Evolutionary conservation across 2,329 filamentous ascomycete species (phyloP), one percentile per base, ranked within the genome.

Genomic region (Metarhizium anisopliae): DNA sequence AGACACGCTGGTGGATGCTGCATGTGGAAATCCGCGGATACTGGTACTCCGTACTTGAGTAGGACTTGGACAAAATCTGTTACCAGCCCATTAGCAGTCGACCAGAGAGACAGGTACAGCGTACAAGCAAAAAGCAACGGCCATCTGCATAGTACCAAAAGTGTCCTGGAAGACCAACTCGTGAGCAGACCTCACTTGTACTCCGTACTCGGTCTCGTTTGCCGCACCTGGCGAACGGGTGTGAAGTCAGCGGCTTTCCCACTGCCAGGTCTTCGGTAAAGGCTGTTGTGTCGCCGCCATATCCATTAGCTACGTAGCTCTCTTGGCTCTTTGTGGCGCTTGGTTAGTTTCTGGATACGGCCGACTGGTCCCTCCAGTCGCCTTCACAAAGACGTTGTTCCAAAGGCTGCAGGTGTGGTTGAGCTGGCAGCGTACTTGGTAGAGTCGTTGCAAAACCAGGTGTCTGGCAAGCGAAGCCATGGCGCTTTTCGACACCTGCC

Each of bases 241-340:
- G 54, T 45, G 54, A 55, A 52, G 36, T 47, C 52, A 40, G 40
- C 11, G 54, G 42, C 42, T 38, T 40, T 49, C n/a, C n/a, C 43
- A 11, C 43, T 18, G 25, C 45, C 25, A 49, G 7, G 20, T 30
- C 45, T 30, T 49, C 6, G 35, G 38, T 55, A 45, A 35, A 29
- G 13, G 53, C 53, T 50, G 45, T 47, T 16, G 32, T 16, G 42
- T 45, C 6, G n/a, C n/a, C n/a, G 10, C n/a, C 40, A 18, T 43
- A 14, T 16, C 40, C 13, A 14, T 43, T n/a, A 14, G 40, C 40
- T 43, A 10, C 42, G 6, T 16, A 16, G 7, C 16, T 5, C 6
- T 20, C 18, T 45, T 45, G 42, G 42, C 11, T 45, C n/a, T 11
- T 20, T 45, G 42, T 45, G 42, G 42, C 42, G 16, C 18, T 6